Base-by-base conservation (phyloP, 805 yeast genomes). In the Candida taoyuanica region DNA sequence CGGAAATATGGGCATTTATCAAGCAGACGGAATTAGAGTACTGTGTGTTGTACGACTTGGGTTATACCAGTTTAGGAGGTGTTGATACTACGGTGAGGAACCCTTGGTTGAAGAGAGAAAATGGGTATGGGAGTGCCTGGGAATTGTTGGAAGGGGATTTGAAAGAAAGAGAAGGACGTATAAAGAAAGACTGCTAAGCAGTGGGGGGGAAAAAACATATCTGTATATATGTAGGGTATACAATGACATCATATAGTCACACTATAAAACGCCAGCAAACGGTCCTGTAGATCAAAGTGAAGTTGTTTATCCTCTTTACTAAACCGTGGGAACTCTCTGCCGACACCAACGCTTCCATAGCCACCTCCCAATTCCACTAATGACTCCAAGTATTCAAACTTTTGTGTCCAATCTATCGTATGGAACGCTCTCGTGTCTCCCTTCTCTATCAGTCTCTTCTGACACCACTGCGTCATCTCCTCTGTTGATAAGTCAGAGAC, bases 1-100 rank as follows among this genome's bases (percentile, higher is more conserved):
- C 73, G 16, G 85, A 88, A 40, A 70, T 93, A 3, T 93, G 98
- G 98, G 76, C 76, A 47, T 89, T 91, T 54, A 60, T 91, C 34
- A 61, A 77, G 16, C 72, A 64, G 17, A 64, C 76, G 16, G 55
- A 70, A n/a, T 70, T 81, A 29, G 70, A 71, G 3, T 88, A 91
- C 57, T 91, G 98, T 57, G 50, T 56, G 2, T 63, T 93, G 39
- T 93, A 93, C 53, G 94, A 84, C 48, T 39, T 49, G 26, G 98
- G 98, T 0, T 93, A 82, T 54, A 89, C 98, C 1, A 85, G 96
- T 1, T 61, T 93, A 15, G 98, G 98, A 3, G 93, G 95, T 0
- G 64, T 77, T 1, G 63, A 73, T 39, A 73, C 77, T 30, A 91
- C 98, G 0, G 51, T 71, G 2, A 77, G 74, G 24, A 93, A 93